Conservation (phyloP, 2,329 filamentous ascomycete species). For the Metarhizium album region DNA sequence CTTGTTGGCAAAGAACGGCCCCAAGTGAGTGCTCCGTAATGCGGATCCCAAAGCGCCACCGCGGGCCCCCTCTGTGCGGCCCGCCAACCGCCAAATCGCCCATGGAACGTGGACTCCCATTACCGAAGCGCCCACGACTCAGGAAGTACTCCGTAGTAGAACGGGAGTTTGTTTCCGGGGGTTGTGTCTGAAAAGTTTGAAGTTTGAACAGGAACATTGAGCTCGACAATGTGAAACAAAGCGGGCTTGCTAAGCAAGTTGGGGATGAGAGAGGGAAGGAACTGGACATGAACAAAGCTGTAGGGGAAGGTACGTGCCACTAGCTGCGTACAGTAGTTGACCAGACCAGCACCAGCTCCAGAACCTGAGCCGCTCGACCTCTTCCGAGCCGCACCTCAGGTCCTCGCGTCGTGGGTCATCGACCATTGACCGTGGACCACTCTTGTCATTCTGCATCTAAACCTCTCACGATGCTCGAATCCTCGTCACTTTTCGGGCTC, state of each 20-base stretch:
- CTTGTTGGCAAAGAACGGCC: not conserved
- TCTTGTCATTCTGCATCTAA: not conserved
- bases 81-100: not conserved
- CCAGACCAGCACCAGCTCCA: not conserved
- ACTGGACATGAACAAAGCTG: not conserved
- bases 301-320: not conserved
- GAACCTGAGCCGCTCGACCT: not conserved
- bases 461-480: slow-evolving; percentile 1
- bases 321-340: not conserved
- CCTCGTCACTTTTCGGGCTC: slow-evolving; percentile 3
- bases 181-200: no score
- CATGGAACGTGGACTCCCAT: no score
- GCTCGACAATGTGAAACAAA: not conserved
- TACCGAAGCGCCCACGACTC: no score
- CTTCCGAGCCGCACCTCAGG: not conserved
- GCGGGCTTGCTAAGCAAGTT: not conserved
- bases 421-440: not conserved
- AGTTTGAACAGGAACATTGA: no score
- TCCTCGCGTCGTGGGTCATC: not conserved
- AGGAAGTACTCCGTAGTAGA: no score
- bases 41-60: not conserved
- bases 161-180: no score
- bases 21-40: no score
- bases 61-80: not conserved
- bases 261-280: not conserved